Conservation (phyloP, 108 stramenopile genomes). For the Nitzschia palea region DNA sequence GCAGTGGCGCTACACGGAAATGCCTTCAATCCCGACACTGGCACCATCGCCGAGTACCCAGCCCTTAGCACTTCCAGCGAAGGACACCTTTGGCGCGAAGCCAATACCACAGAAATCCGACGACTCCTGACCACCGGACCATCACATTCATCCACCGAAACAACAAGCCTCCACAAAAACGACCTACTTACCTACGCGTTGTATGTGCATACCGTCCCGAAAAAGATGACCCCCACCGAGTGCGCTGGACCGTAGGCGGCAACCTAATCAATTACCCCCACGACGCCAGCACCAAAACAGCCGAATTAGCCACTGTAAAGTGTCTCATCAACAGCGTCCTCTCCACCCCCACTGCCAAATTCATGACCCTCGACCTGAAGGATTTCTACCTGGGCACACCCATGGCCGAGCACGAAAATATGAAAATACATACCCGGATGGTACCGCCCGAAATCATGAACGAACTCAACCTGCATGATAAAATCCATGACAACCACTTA, state of each 20-base stretch:
- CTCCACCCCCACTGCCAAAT: conserved; percentile 17
- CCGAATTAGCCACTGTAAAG: conserved; percentile 32
- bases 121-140: conserved; percentile 32
- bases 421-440: conserved; percentile 22
- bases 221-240: conserved; percentile 25
- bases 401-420: conserved; percentile 39
- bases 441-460: conserved; percentile 32
- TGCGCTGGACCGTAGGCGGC: conserved; percentile 31
- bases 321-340: conserved; percentile 33
- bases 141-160: conserved; percentile 25
- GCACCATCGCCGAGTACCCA: conserved; percentile 22
- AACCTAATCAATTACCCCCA: conserved; percentile 27
- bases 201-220: too few relatives aligned
- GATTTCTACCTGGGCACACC: conserved; percentile 32
- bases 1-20: conserved; percentile 1
- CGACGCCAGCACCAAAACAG: conserved; percentile 42
- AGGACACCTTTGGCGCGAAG: conserved; percentile 16
- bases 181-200: conserved; percentile 23
- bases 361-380: conserved; percentile 48
- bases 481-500: background rate
- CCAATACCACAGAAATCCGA: conserved; percentile 28
- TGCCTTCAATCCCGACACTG: conserved; percentile 29
- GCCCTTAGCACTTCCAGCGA: conserved; percentile 7
- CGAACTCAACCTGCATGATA: conserved; percentile 31
- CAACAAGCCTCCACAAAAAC: conserved; percentile 24